A percentile compares a stretch with the other conserved stretches of the same genome.
These are phyloP conservation scores for Coemansia sp. DNA, from an alignment of 192 early-diverging fungal species.

Conservation along the genomic window DNA sequence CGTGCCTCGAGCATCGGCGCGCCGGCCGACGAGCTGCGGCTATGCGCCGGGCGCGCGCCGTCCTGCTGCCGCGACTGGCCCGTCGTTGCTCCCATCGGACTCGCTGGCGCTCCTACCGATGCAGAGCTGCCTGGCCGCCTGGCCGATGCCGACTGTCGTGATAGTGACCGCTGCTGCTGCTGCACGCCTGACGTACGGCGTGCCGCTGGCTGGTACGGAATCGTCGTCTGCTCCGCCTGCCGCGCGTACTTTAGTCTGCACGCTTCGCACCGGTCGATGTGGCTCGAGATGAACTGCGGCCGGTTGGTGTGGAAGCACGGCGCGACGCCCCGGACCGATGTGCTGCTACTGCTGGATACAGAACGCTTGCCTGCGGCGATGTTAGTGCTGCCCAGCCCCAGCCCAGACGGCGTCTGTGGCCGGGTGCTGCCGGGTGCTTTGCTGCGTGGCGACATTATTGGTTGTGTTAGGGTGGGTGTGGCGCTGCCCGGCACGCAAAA, in stretches of 20 bases:
- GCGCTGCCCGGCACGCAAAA: neutral
- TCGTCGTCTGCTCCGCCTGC: slow-evolving; percentile 41
- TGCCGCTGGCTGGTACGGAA: slow-evolving; percentile 29
- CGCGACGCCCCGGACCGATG: slow-evolving; percentile 26
- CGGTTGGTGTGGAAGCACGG: slow-evolving; percentile 50
- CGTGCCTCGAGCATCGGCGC: slow-evolving; percentile 23
- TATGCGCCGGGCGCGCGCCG: slow-evolving; percentile 14
- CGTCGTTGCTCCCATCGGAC: slow-evolving; percentile 12
- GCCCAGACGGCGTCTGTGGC: slow-evolving; percentile 21
- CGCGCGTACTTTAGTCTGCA: slow-evolving; percentile 51
- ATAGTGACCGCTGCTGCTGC: slow-evolving; percentile 25
- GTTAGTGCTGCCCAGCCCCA: slow-evolving; percentile 22
- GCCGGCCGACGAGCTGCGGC: slow-evolving; percentile 45
- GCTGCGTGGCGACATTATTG: slow-evolving; percentile 20
- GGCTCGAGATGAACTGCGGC: slow-evolving; percentile 52
- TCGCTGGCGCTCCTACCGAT: slow-evolving; percentile 9
- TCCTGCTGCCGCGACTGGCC: slow-evolving; percentile 17
- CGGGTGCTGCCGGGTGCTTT: slow-evolving; percentile 13
- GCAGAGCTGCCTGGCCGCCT: slow-evolving; percentile 32
- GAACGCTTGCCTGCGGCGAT: slow-evolving; percentile 20
- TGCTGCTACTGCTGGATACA: slow-evolving; percentile 41
- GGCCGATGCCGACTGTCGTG: slow-evolving; percentile 27
- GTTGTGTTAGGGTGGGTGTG: neutral
- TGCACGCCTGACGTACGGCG: slow-evolving; percentile 28
- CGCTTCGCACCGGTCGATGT: slow-evolving; percentile 51